A percentile compares a stretch with the other conserved stretches of the same genome.
Conservation (phyloP, 768 basidiomycete genomes). For the Agaricus sinodeliciosus region DNA sequence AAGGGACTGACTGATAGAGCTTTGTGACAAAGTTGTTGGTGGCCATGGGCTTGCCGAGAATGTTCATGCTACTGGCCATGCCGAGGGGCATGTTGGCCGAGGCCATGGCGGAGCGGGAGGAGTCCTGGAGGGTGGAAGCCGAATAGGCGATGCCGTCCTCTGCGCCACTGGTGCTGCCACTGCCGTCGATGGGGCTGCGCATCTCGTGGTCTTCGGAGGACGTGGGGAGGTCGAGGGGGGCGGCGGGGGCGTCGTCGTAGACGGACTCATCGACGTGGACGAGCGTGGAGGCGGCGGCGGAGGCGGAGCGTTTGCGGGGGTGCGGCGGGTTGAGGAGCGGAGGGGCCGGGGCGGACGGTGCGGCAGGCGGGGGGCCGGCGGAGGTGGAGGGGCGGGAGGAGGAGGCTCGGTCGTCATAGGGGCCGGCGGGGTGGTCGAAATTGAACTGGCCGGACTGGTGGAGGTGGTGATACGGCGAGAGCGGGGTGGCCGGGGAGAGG, state of each 20-base stretch:
- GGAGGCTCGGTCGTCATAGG: constrained; percentile 18
- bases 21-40: constrained; percentile 86
- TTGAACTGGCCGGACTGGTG: constrained; percentile 42
- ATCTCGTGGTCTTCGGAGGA: constrained; percentile 58
- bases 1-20: constrained; percentile 65
- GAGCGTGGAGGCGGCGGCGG: constrained; percentile 32
- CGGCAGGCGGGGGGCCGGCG: constrained; percentile 15
- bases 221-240: constrained; percentile 19
- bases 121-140: constrained; percentile 10
- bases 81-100: constrained; percentile 6
- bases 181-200: constrained; percentile 41
- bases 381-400: constrained; percentile 18
- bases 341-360: constrained; percentile 26
- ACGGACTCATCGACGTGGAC: constrained; percentile 35
- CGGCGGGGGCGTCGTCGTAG: constrained; percentile 27
- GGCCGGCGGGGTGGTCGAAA: constrained; percentile 38
- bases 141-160: constrained; percentile 22
- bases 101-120: constrained; percentile 9
- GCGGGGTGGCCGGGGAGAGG: constrained; percentile 44
- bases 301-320: constrained; percentile 65
- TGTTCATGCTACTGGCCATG: constrained; percentile 40
- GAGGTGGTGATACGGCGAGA: constrained; percentile 36
- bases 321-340: constrained; percentile 46
- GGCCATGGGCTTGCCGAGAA: constrained; percentile 60
- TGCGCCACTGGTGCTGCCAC: constrained; percentile 42